Evolutionary conservation across 2,329 filamentous ascomycete genomes (phyloP).

Genomic region (Sporothrix euskadiensis): DNA sequence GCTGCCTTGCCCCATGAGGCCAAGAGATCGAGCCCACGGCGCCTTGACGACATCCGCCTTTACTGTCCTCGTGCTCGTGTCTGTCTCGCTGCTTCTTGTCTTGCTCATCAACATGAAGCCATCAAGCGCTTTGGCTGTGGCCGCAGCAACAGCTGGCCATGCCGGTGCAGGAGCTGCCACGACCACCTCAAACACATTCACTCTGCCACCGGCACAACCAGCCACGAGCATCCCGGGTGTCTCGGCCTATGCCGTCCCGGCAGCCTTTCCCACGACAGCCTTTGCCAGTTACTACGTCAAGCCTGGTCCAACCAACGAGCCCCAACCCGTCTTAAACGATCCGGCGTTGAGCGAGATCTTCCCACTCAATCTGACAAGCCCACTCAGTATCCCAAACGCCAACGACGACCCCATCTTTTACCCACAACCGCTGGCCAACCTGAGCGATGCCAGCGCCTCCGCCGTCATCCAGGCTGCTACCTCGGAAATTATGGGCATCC

Average conservation of each 20-base stretch:
- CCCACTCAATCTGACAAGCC: conserved; percentile 56
- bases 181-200: background rate
- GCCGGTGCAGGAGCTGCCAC: conserved; percentile 5
- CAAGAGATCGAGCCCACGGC: conserved; percentile 4
- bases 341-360: conserved; percentile 53
- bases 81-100: conserved; percentile 28
- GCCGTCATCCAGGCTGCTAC: conserved; percentile 47
- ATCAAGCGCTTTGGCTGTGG: background rate
- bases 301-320: conserved; percentile 39
- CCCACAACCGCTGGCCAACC: conserved; percentile 48
- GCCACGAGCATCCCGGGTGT: conserved; percentile 38
- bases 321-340: conserved; percentile 50
- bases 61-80: conserved; percentile 22
- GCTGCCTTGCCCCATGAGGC: conserved; percentile 21
- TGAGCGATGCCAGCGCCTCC: conserved; percentile 44
- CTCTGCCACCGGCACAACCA: conserved; percentile 5
- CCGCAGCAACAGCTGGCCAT: conserved; percentile 3
- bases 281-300: conserved; percentile 52
- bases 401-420: conserved; percentile 53
- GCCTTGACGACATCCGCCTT: conserved; percentile 23
- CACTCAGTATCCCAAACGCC: conserved; percentile 50
- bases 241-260: conserved; percentile 45
- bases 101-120: conserved; percentile 21
- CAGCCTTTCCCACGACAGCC: conserved; percentile 52
- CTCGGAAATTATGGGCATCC: conserved; percentile 49